Evolutionary conservation across 768 basidiomycete genomes (phyloP), one percentile per base, ranked within the genome.

Genomic region (Infundibulicybe gibba): DNA sequence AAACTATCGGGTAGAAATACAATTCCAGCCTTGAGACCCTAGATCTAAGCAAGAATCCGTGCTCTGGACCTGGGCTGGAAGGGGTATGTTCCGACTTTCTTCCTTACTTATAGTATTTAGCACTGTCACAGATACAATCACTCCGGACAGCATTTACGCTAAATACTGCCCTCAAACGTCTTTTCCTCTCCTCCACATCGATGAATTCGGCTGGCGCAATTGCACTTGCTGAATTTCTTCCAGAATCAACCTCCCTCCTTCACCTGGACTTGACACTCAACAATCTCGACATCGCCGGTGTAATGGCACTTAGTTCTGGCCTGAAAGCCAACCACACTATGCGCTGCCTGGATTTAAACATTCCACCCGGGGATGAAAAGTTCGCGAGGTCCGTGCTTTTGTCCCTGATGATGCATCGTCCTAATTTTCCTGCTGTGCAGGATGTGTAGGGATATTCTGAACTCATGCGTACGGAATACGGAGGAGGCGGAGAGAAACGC

Each of bases 181-280:
- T 99, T 38, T 97, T 97, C 71, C 77, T 98, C 16, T 87, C 91
- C 6, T 81, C 85, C 2, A 97, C 94, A 0, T 71, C 73, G 3
- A 77, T 98, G 59, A 79, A 80, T 0, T 87, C 90, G 0, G 71
- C 84, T 0, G 94, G 93, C 1, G 94, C 95, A 1, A 98, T 98
- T 52, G 87, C 92, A 0, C 78, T 98, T 2, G 97, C 95, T 2
- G 95, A 98, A 63, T 98, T 97, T 70, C 79, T 98, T 1, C 94
- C 94, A 0, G 94, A 98, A 62, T 85, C 90, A 0, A 78, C 75
- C 14, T 87, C 87, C 0, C 74, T 99, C 4, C 74, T 97, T 0
- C 94, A 98, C 63, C 82, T 99, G 45, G 97, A 97, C 64, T 68
- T 97, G 21, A 97, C 93, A 0, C 69, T 77, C 54, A 95, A 95